A percentile compares a stretch with the other conserved stretches of the same genome.
These are phyloP conservation scores for Exophiala xenobiotica DNA, from an alignment of 2,329 filamentous ascomycete genomes.

Conservation along the genomic window DNA sequence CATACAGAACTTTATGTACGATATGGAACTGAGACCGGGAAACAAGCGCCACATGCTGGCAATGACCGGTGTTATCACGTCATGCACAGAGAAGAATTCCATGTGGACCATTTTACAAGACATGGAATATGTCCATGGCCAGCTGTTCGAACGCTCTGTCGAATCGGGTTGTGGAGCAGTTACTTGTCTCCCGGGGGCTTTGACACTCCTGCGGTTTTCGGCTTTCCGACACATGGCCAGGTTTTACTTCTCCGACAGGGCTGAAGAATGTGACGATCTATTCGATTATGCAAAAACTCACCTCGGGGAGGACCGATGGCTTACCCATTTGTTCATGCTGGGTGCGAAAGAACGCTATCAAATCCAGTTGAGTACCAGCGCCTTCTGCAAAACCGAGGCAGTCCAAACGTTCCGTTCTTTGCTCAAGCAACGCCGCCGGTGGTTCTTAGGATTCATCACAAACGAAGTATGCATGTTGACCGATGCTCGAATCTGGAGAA, in stretches of 20 bases:
- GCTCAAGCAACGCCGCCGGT: constrained; percentile 89
- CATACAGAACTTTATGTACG: constrained; percentile 96
- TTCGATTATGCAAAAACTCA: constrained; percentile 98
- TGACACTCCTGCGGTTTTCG: constrained; percentile 93
- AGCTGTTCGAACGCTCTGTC: constrained; percentile 91
- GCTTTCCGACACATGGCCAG: constrained; percentile 96
- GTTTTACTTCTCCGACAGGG: constrained; percentile 97
- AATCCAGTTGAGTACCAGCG: constrained; percentile 95
- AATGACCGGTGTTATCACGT: constrained; percentile 97
- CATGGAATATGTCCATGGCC: constrained; percentile 97
- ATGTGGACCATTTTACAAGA: constrained; percentile 92
- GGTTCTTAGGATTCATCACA: constrained; percentile 96
- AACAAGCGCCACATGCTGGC: constrained; percentile 91
- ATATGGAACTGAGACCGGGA: constrained; percentile 95
- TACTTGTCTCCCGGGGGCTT: constrained; percentile 89
- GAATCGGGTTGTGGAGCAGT: constrained; percentile 93
- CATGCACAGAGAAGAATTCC: constrained; percentile 83
- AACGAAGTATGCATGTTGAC: constrained; percentile 99
- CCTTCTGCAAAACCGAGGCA: constrained; percentile 97
- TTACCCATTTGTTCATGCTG: constrained; percentile 99
- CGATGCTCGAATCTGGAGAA: constrained; percentile 84
- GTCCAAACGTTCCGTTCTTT: constrained; percentile 84
- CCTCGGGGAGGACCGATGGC: constrained; percentile 91
- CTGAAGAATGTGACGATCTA: constrained; percentile 89
- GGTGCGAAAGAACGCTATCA: constrained; percentile 89